These are phyloP conservation scores for Candida khao-thaluensis DNA, from an alignment of 805 yeast genomes.

Conservation along the genomic window DNA sequence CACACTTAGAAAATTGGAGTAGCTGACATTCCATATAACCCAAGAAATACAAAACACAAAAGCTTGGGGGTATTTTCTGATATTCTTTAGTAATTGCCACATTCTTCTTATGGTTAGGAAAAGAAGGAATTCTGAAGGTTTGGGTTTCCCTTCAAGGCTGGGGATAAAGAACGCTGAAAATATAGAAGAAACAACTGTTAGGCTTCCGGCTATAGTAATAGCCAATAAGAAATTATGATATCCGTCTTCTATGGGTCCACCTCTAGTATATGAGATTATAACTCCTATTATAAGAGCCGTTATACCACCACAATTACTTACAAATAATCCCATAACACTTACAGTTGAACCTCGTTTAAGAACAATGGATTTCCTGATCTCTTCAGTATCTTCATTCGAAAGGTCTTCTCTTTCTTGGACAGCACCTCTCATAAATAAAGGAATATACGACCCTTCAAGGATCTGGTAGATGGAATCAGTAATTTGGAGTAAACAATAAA, in stretches of 20 bases:
- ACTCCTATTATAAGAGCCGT: conserved; percentile 37
- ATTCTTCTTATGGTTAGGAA: conserved; percentile 28
- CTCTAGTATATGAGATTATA: conserved; percentile 30
- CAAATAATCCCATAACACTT: conserved; percentile 36
- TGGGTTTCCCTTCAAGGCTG: conserved; percentile 24
- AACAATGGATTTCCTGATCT: conserved; percentile 22
- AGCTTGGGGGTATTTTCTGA: conserved; percentile 32
- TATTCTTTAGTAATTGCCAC: conserved; percentile 20
- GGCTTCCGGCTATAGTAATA: conserved; percentile 37
- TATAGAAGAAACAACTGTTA: conserved; percentile 28
- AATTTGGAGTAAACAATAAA: conserved; percentile 31
- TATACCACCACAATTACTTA: conserved; percentile 39
- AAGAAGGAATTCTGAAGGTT: conserved; percentile 24
- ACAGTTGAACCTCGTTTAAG: conserved; percentile 33
- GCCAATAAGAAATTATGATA: conserved; percentile 37
- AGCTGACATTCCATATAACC: conserved; percentile 43
- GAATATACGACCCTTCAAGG: conserved; percentile 40
- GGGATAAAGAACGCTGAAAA: conserved; percentile 31
- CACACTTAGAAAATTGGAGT: conserved; percentile 33
- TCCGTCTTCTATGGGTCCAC: conserved; percentile 23
- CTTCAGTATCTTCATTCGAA: conserved; percentile 17
- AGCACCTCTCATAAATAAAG: conserved; percentile 37
- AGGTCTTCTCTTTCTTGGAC: neutral
- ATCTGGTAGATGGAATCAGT: conserved; percentile 34
- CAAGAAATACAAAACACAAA: conserved; percentile 36